Conservation (phyloP, 1,284 basidiomycete species). For the Ceratobasidium sp. region DNA sequence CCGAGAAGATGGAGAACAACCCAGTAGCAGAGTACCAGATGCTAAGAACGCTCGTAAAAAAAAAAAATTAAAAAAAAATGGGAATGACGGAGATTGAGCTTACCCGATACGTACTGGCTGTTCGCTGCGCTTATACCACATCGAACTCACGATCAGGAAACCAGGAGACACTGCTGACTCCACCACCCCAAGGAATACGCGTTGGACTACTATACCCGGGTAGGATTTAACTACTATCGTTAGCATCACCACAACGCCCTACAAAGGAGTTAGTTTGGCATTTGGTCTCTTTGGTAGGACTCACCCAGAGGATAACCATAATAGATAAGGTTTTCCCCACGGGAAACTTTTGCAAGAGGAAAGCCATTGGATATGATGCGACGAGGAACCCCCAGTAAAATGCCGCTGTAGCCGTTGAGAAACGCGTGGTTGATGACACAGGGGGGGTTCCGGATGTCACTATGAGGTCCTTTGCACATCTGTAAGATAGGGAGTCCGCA, state of each 20-base stretch:
- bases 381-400: slow-evolving; percentile 59
- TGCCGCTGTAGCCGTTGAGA: slow-evolving; percentile 41
- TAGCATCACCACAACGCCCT: slow-evolving; percentile 56
- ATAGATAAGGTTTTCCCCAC: slow-evolving; percentile 48
- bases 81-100: not conserved
- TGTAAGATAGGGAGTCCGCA: not conserved
- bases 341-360: slow-evolving; percentile 54
- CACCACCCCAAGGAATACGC: slow-evolving; percentile 54
- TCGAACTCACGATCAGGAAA: slow-evolving; percentile 55
- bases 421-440: slow-evolving; percentile 38
- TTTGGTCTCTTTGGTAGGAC: not conserved
- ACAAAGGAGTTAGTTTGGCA: slow-evolving; percentile 47
- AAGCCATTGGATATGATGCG: slow-evolving; percentile 52
- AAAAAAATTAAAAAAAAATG: no score
- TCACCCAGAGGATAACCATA: slow-evolving; percentile 43
- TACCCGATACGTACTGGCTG: slow-evolving; percentile 40
- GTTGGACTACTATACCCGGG: slow-evolving; percentile 54
- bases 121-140: slow-evolving; percentile 57
- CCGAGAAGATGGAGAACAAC: slow-evolving; percentile 52
- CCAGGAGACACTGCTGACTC: slow-evolving; percentile 56
- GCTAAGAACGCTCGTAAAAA: no score
- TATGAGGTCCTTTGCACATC: slow-evolving; percentile 31
- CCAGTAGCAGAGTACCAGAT: slow-evolving; percentile 59
- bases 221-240: slow-evolving; percentile 53
- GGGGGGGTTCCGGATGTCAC: slow-evolving; percentile 34